Conservation (phyloP, 73 alveolate genomes). For the Breviolum minutum region DNA sequence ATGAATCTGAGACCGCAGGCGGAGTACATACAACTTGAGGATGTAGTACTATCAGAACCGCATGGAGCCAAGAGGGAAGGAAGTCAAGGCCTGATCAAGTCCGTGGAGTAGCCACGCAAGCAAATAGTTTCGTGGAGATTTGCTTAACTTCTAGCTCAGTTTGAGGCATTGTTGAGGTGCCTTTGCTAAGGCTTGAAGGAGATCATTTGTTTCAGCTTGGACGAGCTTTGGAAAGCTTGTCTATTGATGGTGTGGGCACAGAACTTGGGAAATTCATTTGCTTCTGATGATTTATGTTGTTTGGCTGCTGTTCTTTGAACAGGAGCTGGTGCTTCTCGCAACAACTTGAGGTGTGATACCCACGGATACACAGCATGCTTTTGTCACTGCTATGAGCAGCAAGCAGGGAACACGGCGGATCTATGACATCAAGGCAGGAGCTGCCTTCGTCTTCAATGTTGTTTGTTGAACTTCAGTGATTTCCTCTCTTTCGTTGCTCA, state of each 20-base stretch:
- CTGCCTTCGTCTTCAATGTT: not conserved
- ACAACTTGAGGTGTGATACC: conserved; percentile 45
- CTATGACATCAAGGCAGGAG: conserved; percentile 58
- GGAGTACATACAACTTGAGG: conserved; percentile 23
- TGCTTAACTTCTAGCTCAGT: too few relatives aligned
- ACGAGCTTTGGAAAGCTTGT: not conserved
- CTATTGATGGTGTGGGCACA: conserved; percentile 28
- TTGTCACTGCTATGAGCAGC: conserved; percentile 73
- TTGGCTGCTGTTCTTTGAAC: too few relatives aligned
- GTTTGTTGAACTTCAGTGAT: not conserved
- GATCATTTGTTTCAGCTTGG: conserved; percentile 49
- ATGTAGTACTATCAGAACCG: conserved; percentile 10
- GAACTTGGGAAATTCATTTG: not conserved
- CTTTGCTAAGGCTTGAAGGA: conserved; percentile 23
- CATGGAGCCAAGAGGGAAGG: not conserved
- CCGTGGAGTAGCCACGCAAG: too few relatives aligned
- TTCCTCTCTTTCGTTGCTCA: not conserved
- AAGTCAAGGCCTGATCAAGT: too few relatives aligned
- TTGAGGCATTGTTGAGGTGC: too few relatives aligned
- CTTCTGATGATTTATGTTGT: too few relatives aligned
- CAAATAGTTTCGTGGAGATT: too few relatives aligned
- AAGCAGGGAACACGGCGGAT: conserved; percentile 58
- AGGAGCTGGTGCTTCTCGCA: not conserved
- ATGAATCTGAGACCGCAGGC: not conserved
- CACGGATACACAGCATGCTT: conserved; percentile 82